A percentile compares a stretch with the other conserved stretches of the same genome.
phyloP scores from a whole-genome alignment of 2,329 filamentous ascomycete genomes.

The Alternaria ventricosa region DNA sequence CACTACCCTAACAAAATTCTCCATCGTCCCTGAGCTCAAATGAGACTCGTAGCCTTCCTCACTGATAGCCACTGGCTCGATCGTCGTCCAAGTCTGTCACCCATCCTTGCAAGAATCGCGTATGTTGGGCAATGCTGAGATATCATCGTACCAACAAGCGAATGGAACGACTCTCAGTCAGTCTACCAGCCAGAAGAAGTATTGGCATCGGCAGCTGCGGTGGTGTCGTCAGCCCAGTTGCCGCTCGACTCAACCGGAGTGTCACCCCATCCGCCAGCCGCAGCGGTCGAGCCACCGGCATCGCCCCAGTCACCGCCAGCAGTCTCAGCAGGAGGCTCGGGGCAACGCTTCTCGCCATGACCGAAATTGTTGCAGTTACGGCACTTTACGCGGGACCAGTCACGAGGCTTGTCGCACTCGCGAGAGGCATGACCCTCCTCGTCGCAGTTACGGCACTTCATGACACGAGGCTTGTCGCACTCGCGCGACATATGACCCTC shows the following conservation, averaged over 20 bases:
- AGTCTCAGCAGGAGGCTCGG: conserved; percentile 38
- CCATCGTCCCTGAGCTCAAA: background rate
- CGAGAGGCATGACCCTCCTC: conserved; percentile 61
- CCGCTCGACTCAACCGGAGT: conserved; percentile 17
- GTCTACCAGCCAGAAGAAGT: conserved; percentile 16
- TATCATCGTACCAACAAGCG: conserved; percentile 1
- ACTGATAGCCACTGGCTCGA: background rate
- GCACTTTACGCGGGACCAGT: conserved; percentile 66
- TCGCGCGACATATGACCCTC: conserved; percentile 35
- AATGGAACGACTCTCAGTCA: background rate
- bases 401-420: conserved; percentile 48
- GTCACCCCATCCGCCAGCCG: conserved; percentile 29
- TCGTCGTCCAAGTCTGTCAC: background rate
- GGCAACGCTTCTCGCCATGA: conserved; percentile 52
- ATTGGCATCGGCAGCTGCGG: conserved; percentile 12
- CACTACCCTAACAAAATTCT: background rate
- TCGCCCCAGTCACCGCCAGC: conserved; percentile 32
- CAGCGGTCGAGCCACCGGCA: conserved; percentile 20
- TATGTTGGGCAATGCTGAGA: background rate
- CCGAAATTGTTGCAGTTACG: conserved; percentile 60
- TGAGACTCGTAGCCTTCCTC: background rate
- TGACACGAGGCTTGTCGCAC: conserved; percentile 36
- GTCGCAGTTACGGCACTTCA: conserved; percentile 67
- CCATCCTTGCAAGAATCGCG: background rate
- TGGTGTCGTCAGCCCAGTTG: conserved; percentile 25